A percentile compares a stretch with the other conserved stretches of the same genome.
Conservation (phyloP, 164 flowering plant genomes). For the Vitis labrusca region DNA sequence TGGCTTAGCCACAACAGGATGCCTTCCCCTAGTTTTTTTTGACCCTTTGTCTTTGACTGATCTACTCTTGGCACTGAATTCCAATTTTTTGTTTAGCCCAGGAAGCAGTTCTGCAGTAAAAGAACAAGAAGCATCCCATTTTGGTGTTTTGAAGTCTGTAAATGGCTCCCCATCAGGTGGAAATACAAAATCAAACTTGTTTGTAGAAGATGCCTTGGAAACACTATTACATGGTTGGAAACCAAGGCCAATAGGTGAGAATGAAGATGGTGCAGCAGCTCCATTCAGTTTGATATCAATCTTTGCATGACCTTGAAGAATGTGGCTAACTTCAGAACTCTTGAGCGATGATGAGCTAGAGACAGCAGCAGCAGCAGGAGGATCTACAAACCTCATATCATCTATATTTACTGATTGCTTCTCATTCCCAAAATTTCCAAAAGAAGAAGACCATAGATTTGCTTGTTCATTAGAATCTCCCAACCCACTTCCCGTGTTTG, state of each 20-base stretch:
- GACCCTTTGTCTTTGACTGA: constrained; percentile 19
- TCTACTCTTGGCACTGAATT: constrained; percentile 19
- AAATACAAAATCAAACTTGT: background rate
- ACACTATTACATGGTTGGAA: constrained; percentile 6
- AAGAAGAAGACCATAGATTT: no score
- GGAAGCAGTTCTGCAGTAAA: constrained; percentile 27
- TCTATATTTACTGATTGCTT: no score
- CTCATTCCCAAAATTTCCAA: no score
- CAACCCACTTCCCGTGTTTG: no score
- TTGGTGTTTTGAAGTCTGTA: constrained; percentile 21
- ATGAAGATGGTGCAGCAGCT: constrained; percentile 12
- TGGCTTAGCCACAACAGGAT: constrained; percentile 14
- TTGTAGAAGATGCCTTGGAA: constrained; percentile 12
- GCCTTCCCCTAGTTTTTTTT: constrained; percentile 38
- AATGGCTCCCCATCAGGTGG: constrained; percentile 13
- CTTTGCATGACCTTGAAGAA: constrained; percentile 6
- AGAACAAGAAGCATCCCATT: constrained; percentile 27
- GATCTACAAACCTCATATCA: no score
- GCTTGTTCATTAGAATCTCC: no score
- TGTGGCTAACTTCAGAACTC: background rate
- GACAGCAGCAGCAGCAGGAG: no score
- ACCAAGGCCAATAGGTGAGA: background rate
- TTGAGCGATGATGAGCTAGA: no score
- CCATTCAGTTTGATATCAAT: constrained; percentile 5
- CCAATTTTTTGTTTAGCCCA: constrained; percentile 19